Conservation (phyloP, 345 rosid species). For the Acer campestre region DNA sequence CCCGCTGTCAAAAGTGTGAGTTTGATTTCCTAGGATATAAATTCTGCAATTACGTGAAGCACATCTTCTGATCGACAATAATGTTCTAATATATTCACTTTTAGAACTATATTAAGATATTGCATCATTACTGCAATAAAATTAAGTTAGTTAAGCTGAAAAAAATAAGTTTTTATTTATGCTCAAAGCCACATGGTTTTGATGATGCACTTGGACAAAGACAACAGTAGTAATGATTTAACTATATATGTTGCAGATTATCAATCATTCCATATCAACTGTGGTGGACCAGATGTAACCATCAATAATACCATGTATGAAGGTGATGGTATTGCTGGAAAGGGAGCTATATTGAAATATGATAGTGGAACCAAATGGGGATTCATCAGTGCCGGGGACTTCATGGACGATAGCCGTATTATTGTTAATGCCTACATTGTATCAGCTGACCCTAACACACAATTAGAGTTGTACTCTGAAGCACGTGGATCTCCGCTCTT, state of each 20-base stretch:
- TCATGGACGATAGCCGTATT: conserved; percentile 37
- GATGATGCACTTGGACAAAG: not conserved
- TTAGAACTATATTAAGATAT: no score
- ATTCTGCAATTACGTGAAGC: not conserved
- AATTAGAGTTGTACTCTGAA: conserved; percentile 37
- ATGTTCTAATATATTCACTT: no score
- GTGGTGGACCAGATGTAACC: conserved; percentile 43
- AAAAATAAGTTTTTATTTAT: no score
- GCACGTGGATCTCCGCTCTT: conserved; percentile 51
- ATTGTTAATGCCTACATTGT: conserved; percentile 16
- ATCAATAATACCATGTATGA: conserved; percentile 23
- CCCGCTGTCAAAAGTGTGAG: conserved; percentile 45
- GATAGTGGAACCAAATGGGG: conserved; percentile 42
- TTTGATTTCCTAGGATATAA: not conserved
- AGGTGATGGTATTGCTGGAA: conserved; percentile 20
- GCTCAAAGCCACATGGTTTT: no score
- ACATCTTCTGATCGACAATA: no score
- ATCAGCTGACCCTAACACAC: conserved; percentile 2
- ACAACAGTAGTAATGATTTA: not conserved
- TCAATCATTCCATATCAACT: conserved; percentile 37
- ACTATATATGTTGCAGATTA: not conserved
- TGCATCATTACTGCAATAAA: no score
- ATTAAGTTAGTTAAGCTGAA: no score
- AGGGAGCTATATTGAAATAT: conserved; percentile 38
- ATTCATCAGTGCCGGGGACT: conserved; percentile 57